Percentiles rank a stretch among this genome's conserved stretches.
Conservation (phyloP, 1,284 basidiomycete species). For the Fomitopsis palustris region DNA sequence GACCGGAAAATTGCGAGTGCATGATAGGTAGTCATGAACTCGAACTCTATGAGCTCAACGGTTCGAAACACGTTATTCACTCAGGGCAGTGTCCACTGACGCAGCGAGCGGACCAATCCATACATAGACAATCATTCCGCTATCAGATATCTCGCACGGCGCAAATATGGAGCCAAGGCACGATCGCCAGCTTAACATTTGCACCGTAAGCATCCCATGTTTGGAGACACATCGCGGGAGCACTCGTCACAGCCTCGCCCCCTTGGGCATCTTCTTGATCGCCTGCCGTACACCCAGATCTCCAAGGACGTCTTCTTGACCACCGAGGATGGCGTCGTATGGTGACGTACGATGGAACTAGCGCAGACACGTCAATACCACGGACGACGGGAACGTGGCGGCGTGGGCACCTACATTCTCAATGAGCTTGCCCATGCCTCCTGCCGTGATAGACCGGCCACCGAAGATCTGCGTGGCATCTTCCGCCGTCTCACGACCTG, state of each 20-base stretch:
- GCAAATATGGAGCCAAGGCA: neutral
- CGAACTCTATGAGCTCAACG: too few relatives aligned
- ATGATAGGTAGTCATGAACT: too few relatives aligned
- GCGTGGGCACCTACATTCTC: constrained; percentile 44
- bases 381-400: neutral
- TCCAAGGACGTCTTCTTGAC: constrained; percentile 49
- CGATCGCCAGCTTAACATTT: neutral
- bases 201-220: neutral
- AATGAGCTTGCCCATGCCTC: constrained; percentile 53
- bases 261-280: constrained; percentile 55
- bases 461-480: constrained; percentile 55
- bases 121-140: neutral
- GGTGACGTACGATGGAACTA: constrained; percentile 54
- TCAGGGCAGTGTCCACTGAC: too few relatives aligned
- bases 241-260: constrained; percentile 37
- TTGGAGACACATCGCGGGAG: too few relatives aligned
- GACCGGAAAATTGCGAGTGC: too few relatives aligned
- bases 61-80: too few relatives aligned
- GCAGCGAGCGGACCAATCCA: too few relatives aligned
- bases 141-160: neutral
- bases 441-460: constrained; percentile 46
- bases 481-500: constrained; percentile 71
- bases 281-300: constrained; percentile 66
- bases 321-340: constrained; percentile 50
- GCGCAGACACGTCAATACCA: neutral